These are phyloP conservation scores for Phytophthora nicotianae DNA, from an alignment of 352 stramenopile genomes.

Conservation along the genomic window DNA sequence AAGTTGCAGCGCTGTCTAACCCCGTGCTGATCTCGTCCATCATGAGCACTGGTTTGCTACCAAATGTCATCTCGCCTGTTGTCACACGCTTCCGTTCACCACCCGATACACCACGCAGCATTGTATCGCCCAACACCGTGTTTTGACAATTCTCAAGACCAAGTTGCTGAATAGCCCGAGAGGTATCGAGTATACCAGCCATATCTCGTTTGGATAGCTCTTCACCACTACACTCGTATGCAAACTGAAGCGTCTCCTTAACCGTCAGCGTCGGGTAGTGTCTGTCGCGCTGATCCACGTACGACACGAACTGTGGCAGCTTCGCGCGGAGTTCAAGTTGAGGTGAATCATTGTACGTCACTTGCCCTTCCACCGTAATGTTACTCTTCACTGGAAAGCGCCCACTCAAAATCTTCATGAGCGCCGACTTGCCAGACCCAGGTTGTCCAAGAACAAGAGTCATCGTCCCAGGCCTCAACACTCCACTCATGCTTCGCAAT, in stretches of 20 bases:
- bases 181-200: neutral
- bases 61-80: conserved; percentile 84
- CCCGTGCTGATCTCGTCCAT: conserved; percentile 27
- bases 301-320: conserved; percentile 51
- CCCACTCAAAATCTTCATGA: conserved; percentile 46
- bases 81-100: conserved; percentile 68
- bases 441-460: conserved; percentile 44
- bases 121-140: conserved; percentile 63
- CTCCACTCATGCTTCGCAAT: conserved; percentile 28
- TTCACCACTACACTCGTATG: conserved; percentile 4
- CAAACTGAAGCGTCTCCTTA: conserved; percentile 56
- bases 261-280: conserved; percentile 75
- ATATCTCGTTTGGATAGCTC: neutral
- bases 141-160: conserved; percentile 61
- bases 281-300: conserved; percentile 77
- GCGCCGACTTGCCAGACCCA: conserved; percentile 24
- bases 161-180: conserved; percentile 8
- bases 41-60: conserved; percentile 35
- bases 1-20: conserved; percentile 20
- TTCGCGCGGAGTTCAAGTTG: neutral
- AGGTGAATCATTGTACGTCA: conserved; percentile 21
- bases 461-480: conserved; percentile 32
- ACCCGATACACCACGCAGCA: conserved; percentile 60
- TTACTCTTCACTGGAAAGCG: conserved; percentile 43
- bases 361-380: conserved; percentile 33